phyloP scores from a whole-genome alignment of 768 basidiomycete genomes.

The Russula ochroleuca region DNA sequence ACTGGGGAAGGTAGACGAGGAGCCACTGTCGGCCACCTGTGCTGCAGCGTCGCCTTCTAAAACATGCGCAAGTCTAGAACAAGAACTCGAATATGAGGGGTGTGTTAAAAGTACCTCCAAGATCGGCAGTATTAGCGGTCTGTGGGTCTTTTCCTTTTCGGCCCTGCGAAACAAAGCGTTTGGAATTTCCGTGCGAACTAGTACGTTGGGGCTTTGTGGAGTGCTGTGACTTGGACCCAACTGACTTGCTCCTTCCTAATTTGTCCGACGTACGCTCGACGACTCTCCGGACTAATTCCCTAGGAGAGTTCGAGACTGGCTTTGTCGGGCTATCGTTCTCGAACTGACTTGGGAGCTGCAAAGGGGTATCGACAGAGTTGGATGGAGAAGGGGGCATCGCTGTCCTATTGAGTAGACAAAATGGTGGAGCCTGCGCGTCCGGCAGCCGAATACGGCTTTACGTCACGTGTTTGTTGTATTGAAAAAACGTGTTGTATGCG shows the following conservation, averaged over 20 bases:
- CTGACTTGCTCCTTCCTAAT: constrained; percentile 50
- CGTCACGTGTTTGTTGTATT: constrained; percentile 5
- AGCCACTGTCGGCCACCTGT: constrained; percentile 1
- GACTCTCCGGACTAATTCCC: constrained; percentile 32
- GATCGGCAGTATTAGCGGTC: constrained; percentile 35
- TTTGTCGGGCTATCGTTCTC: constrained; percentile 14
- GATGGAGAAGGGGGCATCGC: constrained; percentile 14
- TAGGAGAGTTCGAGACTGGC: constrained; percentile 19
- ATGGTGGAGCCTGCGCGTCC: background rate
- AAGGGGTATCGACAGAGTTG: constrained; percentile 1
- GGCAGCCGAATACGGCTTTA: background rate
- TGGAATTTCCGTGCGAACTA: constrained; percentile 38
- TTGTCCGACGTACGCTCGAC: constrained; percentile 58
- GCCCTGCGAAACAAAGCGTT: constrained; percentile 53
- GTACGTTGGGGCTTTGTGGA: constrained; percentile 29
- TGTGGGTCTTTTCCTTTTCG: constrained; percentile 50
- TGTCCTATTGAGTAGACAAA: background rate
- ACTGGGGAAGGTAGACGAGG: constrained; percentile 11
- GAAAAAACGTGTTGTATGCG: constrained; percentile 45
- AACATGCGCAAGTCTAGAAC: background rate
- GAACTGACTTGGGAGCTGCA: constrained; percentile 4
- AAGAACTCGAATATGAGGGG: background rate
- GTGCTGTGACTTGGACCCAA: constrained; percentile 25
- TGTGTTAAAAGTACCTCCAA: constrained; percentile 9
- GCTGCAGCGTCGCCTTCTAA: constrained; percentile 1